Base-by-base conservation (phyloP, 108 stramenopile genomes). In the Skeletonema marinoi region DNA sequence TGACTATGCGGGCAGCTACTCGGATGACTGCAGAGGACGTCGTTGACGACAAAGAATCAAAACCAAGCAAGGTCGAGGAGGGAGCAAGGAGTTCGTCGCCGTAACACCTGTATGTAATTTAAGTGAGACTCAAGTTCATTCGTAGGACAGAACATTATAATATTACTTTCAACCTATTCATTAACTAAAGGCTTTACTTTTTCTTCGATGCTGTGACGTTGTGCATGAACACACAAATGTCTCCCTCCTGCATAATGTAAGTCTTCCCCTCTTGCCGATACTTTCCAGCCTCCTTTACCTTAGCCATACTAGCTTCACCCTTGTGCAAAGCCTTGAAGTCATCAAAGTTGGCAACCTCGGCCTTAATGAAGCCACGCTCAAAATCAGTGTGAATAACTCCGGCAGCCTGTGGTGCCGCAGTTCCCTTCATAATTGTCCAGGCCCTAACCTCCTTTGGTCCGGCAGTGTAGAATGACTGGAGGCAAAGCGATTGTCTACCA, bases 381-480 rank as follows among this genome's bases (percentile, higher is more conserved):
- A 99, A 99, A 81, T 99, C 99, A 3, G 96, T 93, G 85, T 99
- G 99, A 76, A 99, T 99, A 32, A 96, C 96, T 35, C 98, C 98
- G 36, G 98, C 97, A n/a, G 97, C 98, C 75, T 98, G 95, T 5
- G 97, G 98, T 48, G 97, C 96, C 14, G 88, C 65, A 41, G 94
- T 88, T 29, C 96, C 96, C 78, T 91, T 88, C 89, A 96, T 95
- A 67, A 99, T 96, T 16, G 98, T 99, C 99, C 99, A 99, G 16
- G 98, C 97, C 25, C 97, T 83, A 6, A 99, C 98, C 88, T 99
- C 99, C 70, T 98, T 97, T 46, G 94, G 94, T 54, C 99, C 99
- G 11, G 96, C 96, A n/a, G 99, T 99, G 87, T 98, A 98, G 87
- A 92, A 99, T 46, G 71, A 95, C 69, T 98, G 97, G 63, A 99